Evolutionary conservation across 75 land plant species (phyloP), one percentile per base, ranked within the genome.

Genomic region (Pinus albicaulis): DNA sequence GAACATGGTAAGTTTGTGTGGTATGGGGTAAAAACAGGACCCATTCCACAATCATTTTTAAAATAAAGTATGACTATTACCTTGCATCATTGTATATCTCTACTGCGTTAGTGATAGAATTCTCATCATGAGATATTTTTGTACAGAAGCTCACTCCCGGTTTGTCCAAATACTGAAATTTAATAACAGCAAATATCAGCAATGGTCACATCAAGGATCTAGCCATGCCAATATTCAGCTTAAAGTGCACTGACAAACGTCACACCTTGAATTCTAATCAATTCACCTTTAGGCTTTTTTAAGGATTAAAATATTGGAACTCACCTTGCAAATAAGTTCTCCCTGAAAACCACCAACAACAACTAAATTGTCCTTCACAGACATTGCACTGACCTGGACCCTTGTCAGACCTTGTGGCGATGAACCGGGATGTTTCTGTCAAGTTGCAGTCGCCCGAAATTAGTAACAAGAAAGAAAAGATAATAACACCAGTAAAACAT

Each of bases 21-120:
- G 59, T 22, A 73, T 59, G n/a, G 12, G n/a, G 15, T 24, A 71
- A 16, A 3, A 22, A 10, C 72, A 7, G 26, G 44, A 10, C 10
- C 12, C 12, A 76, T 62, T 55, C 8, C 5, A 34, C 20, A 5
- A 25, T 19, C 19, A 1, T 26, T 31, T 20, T 15, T 12, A 25
- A 36, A 7, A 34, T 26, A 2, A 7, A 3, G 12, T 11, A 25
- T 24, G 13, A 1, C 55, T 20, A 62, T 78, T 81, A 96, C 99
- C 79, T 90, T 38, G 93, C 52, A 81, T 71, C 78, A 3, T 77
- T 82, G 75, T 80, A 95, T 7, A 92, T 78, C 41, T 97, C 99
- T 44, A 92, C 92, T 6, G 98, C 86, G 77, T 97, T 97, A 31
- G 99, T 97, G 34, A 97, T 92, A 55, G 92, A 93, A 89, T 89